Evolutionary conservation across 1,139 yeast species (phyloP), one percentile per base, ranked within the genome.

Genomic region (Kodamaea alishanica): DNA sequence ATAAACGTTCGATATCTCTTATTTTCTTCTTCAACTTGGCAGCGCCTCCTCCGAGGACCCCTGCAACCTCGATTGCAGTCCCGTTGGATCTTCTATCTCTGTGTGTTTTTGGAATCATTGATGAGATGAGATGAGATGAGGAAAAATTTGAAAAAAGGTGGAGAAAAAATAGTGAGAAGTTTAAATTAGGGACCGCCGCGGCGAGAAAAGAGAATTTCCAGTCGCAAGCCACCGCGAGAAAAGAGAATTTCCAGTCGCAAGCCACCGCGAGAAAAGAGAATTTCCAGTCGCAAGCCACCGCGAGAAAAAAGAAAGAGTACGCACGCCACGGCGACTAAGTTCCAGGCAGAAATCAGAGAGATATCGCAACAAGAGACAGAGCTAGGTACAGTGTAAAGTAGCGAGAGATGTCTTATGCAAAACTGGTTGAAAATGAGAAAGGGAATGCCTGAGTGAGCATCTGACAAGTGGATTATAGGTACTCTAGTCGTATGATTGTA

Each of bases 21-120:
- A 92, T 86, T 63, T 85, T 86, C 70, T 85, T 88, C 62, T 81
- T 86, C 46, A 87, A 73, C 52, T 80, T 82, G 25, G 79, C 65
- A 3, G 71, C 59, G 2, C 73, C 72, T 8, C 68, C 57, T 8
- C 66, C 68, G 30, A 67, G 42, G 6, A 59, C 63, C 8, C 59
- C 57, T 5, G 67, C 54, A 9, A 64, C 63, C 30, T 59, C 65
- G 12, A 51, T 48, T 27, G 52, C 41, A 15, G 49, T 35, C 2
- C 55, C 54, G 36, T 40, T 44, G 2, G 43, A 30, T 39, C 54
- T 44, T 37, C 47, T 46, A 10, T 33, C 33, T 24, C 37, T 38
- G 7, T 45, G 46, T 11, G 46, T 44, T 35, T 46, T 48, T 6
- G 54, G 53, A 52, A 50, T 50, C n/a, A 11, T 23, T 11, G 22